Percentiles rank a stretch among this genome's conserved stretches.
Conservation (phyloP, 2,329 filamentous ascomycete genomes). For the Diaporthe sp. region DNA sequence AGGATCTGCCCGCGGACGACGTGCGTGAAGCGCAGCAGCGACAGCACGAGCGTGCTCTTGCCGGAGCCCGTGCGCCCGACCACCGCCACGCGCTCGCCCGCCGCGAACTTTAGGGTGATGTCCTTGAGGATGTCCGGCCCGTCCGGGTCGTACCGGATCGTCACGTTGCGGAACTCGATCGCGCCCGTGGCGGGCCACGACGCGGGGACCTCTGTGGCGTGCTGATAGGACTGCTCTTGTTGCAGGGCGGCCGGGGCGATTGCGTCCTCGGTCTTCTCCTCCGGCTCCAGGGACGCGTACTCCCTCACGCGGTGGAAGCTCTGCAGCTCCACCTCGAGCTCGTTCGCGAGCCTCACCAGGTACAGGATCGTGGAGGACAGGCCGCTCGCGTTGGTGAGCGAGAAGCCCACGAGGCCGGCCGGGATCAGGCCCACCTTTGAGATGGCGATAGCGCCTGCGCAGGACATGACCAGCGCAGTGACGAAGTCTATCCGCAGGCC, state of each 20-base stretch:
- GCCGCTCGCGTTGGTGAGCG: conserved; percentile 68
- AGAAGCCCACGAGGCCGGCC: conserved; percentile 69
- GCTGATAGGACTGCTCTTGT: conserved; percentile 8
- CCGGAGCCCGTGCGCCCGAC: conserved; percentile 78
- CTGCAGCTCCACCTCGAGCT: conserved; percentile 70
- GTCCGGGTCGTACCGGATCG: conserved; percentile 47
- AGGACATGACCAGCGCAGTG: conserved; percentile 65
- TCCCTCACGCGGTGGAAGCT: conserved; percentile 56
- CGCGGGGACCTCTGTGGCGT: conserved; percentile 37
- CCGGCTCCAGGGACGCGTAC: conserved; percentile 49
- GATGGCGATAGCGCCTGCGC: conserved; percentile 67
- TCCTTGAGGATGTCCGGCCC: conserved; percentile 49
- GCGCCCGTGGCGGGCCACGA: conserved; percentile 48
- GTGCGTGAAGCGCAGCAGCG: conserved; percentile 54
- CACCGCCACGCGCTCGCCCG: conserved; percentile 75
- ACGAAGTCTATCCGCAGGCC: conserved; percentile 68
- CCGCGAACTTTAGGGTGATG: conserved; percentile 51
- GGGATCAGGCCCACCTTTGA: conserved; percentile 61
- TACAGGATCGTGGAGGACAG: conserved; percentile 66
- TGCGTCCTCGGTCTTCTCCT: conserved; percentile 44
- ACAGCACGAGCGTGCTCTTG: conserved; percentile 68
- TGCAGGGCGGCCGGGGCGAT: background rate
- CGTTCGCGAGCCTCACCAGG: conserved; percentile 68
- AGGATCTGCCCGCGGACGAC: conserved; percentile 50
- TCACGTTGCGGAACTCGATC: conserved; percentile 49